phyloP scores from a whole-genome alignment of 2,329 filamentous ascomycete species.

The Diaporthe citrichinensis region DNA sequence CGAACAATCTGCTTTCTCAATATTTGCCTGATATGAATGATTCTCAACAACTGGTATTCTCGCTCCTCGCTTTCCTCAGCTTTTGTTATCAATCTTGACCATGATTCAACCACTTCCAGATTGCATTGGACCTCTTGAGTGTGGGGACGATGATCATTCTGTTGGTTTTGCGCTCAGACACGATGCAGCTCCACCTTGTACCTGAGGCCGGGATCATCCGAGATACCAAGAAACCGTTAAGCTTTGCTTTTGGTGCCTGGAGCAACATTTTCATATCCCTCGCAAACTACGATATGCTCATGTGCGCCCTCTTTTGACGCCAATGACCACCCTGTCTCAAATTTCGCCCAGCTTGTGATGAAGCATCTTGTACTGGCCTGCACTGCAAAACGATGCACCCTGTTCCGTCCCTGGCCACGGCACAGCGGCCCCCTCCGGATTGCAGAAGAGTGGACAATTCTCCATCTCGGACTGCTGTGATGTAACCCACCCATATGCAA shows the following conservation, averaged over 20 bases:
- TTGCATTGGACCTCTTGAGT: no score
- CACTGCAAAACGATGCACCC: background rate
- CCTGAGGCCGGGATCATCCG: background rate
- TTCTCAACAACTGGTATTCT: background rate
- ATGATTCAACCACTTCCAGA: background rate
- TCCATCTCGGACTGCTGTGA: background rate
- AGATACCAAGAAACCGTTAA: no score
- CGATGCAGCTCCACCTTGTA: background rate
- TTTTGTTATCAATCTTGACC: background rate
- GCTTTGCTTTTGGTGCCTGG: background rate
- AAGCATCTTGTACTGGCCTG: background rate
- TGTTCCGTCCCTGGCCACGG: background rate
- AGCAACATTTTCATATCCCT: background rate
- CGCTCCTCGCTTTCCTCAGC: accelerated
- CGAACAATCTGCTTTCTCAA: background rate
- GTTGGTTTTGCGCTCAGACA: background rate
- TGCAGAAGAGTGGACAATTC: background rate
- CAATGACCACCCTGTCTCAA: no score
- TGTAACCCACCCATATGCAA: conserved; percentile 12
- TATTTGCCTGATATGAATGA: background rate
- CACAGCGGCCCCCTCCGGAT: background rate
- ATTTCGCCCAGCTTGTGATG: background rate
- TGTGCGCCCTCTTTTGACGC: background rate
- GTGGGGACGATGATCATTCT: background rate
- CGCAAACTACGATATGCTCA: background rate